These are phyloP conservation scores for Nothophytophthora sp. DNA, from an alignment of 352 stramenopile species.

Conservation along the genomic window DNA sequence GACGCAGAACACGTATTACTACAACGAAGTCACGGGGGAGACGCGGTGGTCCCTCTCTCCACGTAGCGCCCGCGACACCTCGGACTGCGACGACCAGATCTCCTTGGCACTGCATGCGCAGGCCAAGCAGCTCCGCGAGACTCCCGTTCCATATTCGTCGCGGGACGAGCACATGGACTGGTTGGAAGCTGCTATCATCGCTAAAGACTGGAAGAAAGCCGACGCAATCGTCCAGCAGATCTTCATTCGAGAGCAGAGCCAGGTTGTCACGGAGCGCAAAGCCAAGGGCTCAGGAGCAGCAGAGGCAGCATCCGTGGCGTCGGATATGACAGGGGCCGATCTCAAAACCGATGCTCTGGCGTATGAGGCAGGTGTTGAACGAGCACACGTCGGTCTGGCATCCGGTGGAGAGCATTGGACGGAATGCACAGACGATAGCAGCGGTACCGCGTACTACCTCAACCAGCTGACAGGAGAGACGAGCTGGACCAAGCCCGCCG, in stretches of 20 bases:
- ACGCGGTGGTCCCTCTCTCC: conserved; percentile 84
- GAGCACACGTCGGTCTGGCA: not conserved
- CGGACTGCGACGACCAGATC: conserved; percentile 56
- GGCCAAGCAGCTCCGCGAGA: conserved; percentile 49
- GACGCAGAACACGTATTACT: conserved; percentile 89
- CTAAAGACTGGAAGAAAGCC: conserved; percentile 66
- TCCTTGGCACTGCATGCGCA: conserved; percentile 55
- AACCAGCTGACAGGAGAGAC: conserved; percentile 41
- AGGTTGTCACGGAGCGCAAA: conserved; percentile 27
- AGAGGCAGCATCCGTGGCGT: not conserved
- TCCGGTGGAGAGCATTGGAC: conserved; percentile 13
- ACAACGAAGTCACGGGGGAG: conserved; percentile 90
- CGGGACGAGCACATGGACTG: conserved; percentile 67
- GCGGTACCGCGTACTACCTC: conserved; percentile 46
- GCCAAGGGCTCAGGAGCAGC: conserved; percentile 6
- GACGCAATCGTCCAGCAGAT: conserved; percentile 79
- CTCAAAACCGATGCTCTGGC: not conserved
- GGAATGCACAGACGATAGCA: conserved; percentile 31
- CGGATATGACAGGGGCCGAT: not conserved
- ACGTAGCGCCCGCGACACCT: conserved; percentile 56
- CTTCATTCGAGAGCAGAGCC: conserved; percentile 58
- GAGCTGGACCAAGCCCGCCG: conserved; percentile 33
- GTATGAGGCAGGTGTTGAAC: not conserved
- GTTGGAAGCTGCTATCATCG: conserved; percentile 63
- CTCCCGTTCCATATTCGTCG: conserved; percentile 48